phyloP scores from a whole-genome alignment of 2,329 filamentous ascomycete species.

The Neofusicoccum ribis region DNA sequence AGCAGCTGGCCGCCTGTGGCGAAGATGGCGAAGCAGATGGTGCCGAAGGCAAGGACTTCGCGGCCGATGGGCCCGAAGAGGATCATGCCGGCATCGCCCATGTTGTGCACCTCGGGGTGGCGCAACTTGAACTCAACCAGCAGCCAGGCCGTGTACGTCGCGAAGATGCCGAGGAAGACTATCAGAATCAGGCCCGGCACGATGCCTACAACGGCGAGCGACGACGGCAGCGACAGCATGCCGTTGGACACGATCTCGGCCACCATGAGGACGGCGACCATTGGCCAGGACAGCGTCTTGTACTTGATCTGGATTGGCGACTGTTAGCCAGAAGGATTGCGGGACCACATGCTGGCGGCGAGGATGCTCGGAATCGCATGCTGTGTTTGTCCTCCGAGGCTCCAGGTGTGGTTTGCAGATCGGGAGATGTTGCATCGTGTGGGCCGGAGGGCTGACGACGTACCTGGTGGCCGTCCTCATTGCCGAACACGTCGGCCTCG shows the following conservation, averaged over 20 bases:
- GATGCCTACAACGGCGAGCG: constrained; percentile 53
- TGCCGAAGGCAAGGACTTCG: constrained; percentile 41
- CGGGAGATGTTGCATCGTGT: not conserved
- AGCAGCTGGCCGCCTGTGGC: constrained; percentile 54
- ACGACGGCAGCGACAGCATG: constrained; percentile 56
- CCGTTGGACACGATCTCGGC: constrained; percentile 58
- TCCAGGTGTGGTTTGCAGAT: not conserved
- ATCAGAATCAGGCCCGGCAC: constrained; percentile 56
- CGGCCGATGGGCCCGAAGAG: constrained; percentile 32
- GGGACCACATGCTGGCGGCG: no score
- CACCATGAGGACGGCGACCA: constrained; percentile 57
- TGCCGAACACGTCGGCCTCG: constrained; percentile 25
- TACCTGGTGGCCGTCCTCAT: constrained; percentile 24
- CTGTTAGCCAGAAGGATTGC: not conserved
- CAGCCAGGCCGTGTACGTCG: constrained; percentile 52
- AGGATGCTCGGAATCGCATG: no score
- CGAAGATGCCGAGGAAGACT: constrained; percentile 52
- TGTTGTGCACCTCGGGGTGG: constrained; percentile 38
- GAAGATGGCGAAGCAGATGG: constrained; percentile 55
- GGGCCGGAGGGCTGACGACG: no score
- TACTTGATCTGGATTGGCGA: constrained; percentile 47
- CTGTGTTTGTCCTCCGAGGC: no score
- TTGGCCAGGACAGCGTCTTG: constrained; percentile 55
- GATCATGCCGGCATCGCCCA: constrained; percentile 39
- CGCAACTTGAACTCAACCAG: constrained; percentile 48